A percentile compares a stretch with the other conserved stretches of the same genome.
Conservation (phyloP, 2,329 filamentous ascomycete genomes). For the Colletotrichum orbiculare region DNA sequence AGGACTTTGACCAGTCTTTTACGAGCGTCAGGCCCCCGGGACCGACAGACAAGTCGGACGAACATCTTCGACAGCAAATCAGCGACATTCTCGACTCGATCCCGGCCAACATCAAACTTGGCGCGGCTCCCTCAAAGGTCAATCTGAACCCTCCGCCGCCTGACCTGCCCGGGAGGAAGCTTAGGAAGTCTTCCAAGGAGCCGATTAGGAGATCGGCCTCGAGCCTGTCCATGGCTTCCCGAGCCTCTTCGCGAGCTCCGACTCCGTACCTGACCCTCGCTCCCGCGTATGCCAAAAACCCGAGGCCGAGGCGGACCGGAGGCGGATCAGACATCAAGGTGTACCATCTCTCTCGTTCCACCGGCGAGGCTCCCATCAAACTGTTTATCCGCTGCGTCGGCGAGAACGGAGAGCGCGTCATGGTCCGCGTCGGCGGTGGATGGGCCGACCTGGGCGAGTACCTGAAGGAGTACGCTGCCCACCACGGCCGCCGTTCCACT, state of each 20-base stretch:
- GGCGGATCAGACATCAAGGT: conserved; percentile 83
- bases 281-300: conserved; percentile 64
- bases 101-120: conserved; percentile 82
- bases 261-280: conserved; percentile 78
- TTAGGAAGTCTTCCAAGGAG: conserved; percentile 57
- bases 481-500: conserved; percentile 81
- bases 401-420: conserved; percentile 89
- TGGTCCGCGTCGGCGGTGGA: conserved; percentile 98
- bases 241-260: conserved; percentile 60
- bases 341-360: conserved; percentile 89
- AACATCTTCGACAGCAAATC: conserved; percentile 83
- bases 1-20: conserved; percentile 58
- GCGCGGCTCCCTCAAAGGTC: conserved; percentile 58
- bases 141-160: conserved; percentile 70
- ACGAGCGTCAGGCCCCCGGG: conserved; percentile 49
- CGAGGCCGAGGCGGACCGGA: conserved; percentile 59
- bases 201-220: conserved; percentile 60
- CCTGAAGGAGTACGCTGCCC: conserved; percentile 89
- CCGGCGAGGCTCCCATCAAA: conserved; percentile 89
- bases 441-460: conserved; percentile 98
- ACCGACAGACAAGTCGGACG: conserved; percentile 60
- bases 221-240: conserved; percentile 54
- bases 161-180: conserved; percentile 62
- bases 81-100: conserved; percentile 81
- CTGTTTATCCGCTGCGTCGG: conserved; percentile 94